Percentiles rank a stretch among this genome's conserved stretches.
These are phyloP conservation scores for Harringtonia aguacate DNA, from an alignment of 2,329 filamentous ascomycete species.

Conservation along the genomic window DNA sequence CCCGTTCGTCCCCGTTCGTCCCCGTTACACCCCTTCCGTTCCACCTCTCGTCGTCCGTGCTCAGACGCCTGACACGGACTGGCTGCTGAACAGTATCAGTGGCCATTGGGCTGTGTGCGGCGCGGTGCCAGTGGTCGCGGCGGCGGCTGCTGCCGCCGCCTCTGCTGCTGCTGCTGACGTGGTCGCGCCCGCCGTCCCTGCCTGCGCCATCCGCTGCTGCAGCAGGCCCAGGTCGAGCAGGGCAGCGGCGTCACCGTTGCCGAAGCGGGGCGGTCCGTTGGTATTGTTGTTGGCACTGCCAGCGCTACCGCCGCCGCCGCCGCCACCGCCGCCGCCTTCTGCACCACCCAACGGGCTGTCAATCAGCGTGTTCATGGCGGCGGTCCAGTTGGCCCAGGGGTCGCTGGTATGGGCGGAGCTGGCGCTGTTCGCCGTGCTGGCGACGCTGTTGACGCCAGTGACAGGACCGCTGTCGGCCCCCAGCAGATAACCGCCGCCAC, in stretches of 20 bases:
- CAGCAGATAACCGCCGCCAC: too few species aligned
- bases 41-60: too few species aligned
- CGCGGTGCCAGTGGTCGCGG: neutral
- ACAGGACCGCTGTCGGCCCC: neutral
- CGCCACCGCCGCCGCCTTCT: too few species aligned
- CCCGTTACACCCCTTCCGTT: too few species aligned
- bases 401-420: slow-evolving; percentile 23
- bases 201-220: slow-evolving; percentile 7
- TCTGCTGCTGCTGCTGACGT: neutral
- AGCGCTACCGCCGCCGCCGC: slow-evolving; percentile 13
- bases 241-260: slow-evolving; percentile 33
- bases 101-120: slow-evolving; percentile 7
- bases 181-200: neutral
- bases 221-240: slow-evolving; percentile 33
- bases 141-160: neutral
- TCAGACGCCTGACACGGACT: too few species aligned
- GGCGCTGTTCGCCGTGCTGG: too few species aligned
- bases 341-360: too few species aligned
- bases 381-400: slow-evolving; percentile 45
- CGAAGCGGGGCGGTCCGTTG: too few species aligned
- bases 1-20: too few species aligned
- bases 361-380: too few species aligned
- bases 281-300: slow-evolving; percentile 39
- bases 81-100: slow-evolving; percentile 7
- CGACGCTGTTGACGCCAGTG: neutral